Base-by-base conservation (phyloP, 495 filamentous ascomycete species). In the Neurospora cerealis region DNA sequence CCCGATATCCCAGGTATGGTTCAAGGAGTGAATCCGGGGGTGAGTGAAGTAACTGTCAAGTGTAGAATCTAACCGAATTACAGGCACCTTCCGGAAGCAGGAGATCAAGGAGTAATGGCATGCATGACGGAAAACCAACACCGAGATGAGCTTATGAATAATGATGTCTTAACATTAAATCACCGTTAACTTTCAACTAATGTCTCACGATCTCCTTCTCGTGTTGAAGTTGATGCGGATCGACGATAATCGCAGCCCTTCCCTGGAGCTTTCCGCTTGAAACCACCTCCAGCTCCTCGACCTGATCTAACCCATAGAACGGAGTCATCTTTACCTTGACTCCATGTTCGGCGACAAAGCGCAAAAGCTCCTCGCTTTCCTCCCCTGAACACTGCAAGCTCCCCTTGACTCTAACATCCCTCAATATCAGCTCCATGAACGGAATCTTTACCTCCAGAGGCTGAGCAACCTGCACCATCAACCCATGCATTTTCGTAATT, bases 31-130 rank as follows among this genome's bases (percentile, higher is more conserved):
- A 24, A 24, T 32, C 6, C 7, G 6, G 17, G 13, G 70, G 5
- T 37, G 69, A 69, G 28, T 19, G 1, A 34, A 60, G 71, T 34
- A 69, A 21, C 37, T 17, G 39, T 60, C 5, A 38, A 62, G 54
- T 69, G 78, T 71, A 71, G 6, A 28, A 28, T 73, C 74, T 73
- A 46, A 75, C 46, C 15, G 4, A 8, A 36, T 9, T 41, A 15
- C 74, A 89, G 88, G 81, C 41, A 74, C 89, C 5, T 91, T 91
- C 75, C 88, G 91, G 73, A 91, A 91, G 79, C 79, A 86, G 73
- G 83, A 85, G 74, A 84, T 91, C 69, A 87, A 88, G 74, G 80
- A 90, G 75, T 90, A 75, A 83, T 0, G 48, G 13, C 24, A 32
- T 17, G 28, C 24, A 32, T 62, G 54, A 19, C 15, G 28, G 8